These are phyloP conservation scores for Fusarium falciforme DNA, from an alignment of 2,329 filamentous ascomycete genomes.

Conservation along the genomic window DNA sequence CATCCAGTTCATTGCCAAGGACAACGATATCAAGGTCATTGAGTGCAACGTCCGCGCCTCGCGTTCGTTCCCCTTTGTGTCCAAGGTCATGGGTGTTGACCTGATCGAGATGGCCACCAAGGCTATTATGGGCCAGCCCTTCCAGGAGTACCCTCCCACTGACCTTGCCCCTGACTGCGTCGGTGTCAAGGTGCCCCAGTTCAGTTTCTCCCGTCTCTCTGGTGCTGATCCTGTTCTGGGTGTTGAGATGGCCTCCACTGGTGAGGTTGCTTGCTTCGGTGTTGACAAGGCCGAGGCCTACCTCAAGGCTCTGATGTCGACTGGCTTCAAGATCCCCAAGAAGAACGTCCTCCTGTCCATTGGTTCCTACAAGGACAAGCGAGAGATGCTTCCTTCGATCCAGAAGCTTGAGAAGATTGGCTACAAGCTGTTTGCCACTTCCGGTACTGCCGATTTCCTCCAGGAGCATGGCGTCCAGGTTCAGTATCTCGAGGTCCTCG, in stretches of 20 bases:
- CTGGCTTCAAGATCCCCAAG: constrained; percentile 95
- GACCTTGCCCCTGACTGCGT: constrained; percentile 85
- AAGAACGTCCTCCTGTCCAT: constrained; percentile 96
- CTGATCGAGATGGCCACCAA: constrained; percentile 99
- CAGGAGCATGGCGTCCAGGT: constrained; percentile 92
- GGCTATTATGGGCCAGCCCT: constrained; percentile 88
- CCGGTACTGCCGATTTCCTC: constrained; percentile 95
- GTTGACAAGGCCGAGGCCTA: constrained; percentile 97
- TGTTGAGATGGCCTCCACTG: constrained; percentile 99
- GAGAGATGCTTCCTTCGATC: constrained; percentile 95
- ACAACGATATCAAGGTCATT: constrained; percentile 99
- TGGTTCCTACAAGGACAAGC: constrained; percentile 97
- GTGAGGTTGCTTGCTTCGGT: constrained; percentile 97
- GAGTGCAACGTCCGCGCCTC: constrained; percentile 98
- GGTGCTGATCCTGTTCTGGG: constrained; percentile 96
- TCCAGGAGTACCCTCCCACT: constrained; percentile 83
- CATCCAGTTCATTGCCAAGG: constrained; percentile 99
- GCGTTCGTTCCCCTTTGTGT: constrained; percentile 96
- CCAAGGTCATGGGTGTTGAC: constrained; percentile 98
- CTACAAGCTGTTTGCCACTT: constrained; percentile 95
- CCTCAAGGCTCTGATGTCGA: constrained; percentile 93
- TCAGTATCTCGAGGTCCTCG: constrained; percentile 91
- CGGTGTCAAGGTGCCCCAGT: constrained; percentile 97
- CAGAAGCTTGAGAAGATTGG: constrained; percentile 89
- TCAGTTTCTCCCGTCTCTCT: constrained; percentile 97